These are phyloP conservation scores for Jaminaea rosea DNA, from an alignment of 1,284 basidiomycete genomes.

Conservation along the genomic window DNA sequence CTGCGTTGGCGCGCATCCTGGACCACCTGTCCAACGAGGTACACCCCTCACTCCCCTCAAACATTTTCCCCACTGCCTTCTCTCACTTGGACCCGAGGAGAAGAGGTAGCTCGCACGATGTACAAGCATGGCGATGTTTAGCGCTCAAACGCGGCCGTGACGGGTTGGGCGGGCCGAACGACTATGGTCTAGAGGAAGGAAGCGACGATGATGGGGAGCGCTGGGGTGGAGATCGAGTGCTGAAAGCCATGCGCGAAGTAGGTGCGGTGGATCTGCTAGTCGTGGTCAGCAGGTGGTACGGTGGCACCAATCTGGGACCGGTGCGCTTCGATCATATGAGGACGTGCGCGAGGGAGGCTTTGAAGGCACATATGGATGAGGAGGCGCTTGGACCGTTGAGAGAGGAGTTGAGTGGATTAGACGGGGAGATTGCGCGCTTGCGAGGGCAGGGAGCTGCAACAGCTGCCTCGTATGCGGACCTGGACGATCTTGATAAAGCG, in stretches of 20 bases:
- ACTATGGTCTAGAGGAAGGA: constrained; percentile 35
- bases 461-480: constrained; percentile 12
- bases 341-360: constrained; percentile 63
- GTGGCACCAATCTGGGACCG: constrained; percentile 63
- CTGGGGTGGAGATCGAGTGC: constrained; percentile 34
- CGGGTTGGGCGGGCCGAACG: constrained; percentile 34
- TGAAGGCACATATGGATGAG: constrained; percentile 57
- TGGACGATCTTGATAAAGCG: constrained; percentile 18
- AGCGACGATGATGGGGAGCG: constrained; percentile 43
- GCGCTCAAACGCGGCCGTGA: constrained; percentile 33
- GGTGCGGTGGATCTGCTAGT: constrained; percentile 40
- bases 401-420: constrained; percentile 20
- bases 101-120: constrained; percentile 37
- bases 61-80: constrained; percentile 29
- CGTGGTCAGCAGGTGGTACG: constrained; percentile 56
- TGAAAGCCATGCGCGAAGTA: constrained; percentile 24
- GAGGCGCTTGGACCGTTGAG: constrained; percentile 48
- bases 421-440: constrained; percentile 11
- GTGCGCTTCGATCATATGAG: constrained; percentile 69
- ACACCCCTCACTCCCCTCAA: constrained; percentile 30
- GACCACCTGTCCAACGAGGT: constrained; percentile 34
- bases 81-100: constrained; percentile 20
- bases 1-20: constrained; percentile 21
- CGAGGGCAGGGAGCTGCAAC: neutral
- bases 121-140: constrained; percentile 39